Conservation (phyloP, 2,329 filamentous ascomycete genomes). For the Apiospora arundinis region DNA sequence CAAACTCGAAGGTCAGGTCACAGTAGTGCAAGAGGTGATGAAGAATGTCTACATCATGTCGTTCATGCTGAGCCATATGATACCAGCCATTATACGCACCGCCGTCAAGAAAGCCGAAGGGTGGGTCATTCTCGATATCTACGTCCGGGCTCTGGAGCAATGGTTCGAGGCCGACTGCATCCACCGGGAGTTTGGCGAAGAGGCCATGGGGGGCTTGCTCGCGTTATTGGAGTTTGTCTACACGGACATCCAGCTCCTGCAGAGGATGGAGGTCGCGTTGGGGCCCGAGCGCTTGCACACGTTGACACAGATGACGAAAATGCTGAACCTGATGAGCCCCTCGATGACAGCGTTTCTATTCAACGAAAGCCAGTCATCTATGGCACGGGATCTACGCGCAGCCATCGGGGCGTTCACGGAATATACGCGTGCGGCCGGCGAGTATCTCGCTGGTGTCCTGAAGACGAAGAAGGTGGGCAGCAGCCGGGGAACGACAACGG, state of each 20-base stretch:
- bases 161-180: conserved; percentile 44
- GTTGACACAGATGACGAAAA: conserved; percentile 31
- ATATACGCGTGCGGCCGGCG: conserved; percentile 34
- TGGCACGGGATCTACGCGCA: conserved; percentile 27
- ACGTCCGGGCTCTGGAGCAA: conserved; percentile 49
- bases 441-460: conserved; percentile 32
- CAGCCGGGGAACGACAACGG: neutral
- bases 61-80: conserved; percentile 59
- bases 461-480: conserved; percentile 12
- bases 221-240: conserved; percentile 41
- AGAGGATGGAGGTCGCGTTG: conserved; percentile 31
- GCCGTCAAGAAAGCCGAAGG: conserved; percentile 42
- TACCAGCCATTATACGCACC: conserved; percentile 58
- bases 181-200: conserved; percentile 45
- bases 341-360: conserved; percentile 37
- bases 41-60: conserved; percentile 48
- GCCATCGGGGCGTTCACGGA: conserved; percentile 32
- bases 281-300: conserved; percentile 33
- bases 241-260: conserved; percentile 36
- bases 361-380: conserved; percentile 31
- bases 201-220: conserved; percentile 41
- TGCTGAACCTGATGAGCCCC: conserved; percentile 39
- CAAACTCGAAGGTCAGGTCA: conserved; percentile 53
- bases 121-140: conserved; percentile 59
- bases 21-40: conserved; percentile 57